Evolutionary conservation across 441 rosid species (phyloP), one percentile per base, ranked within the genome.

Genomic region (Breynia disticha): DNA sequence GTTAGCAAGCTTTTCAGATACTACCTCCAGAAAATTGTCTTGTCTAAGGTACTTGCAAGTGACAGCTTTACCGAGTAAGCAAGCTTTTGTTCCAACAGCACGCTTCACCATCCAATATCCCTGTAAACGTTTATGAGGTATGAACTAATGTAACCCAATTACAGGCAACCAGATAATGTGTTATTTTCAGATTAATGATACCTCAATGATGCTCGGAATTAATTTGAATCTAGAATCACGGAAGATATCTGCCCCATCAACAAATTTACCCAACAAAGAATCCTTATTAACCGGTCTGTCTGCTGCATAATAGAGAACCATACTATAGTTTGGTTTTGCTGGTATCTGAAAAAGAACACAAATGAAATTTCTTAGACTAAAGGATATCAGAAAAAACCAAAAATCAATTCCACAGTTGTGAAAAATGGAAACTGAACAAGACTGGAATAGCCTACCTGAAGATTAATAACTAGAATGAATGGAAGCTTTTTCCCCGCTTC

Each of bases 61-160:
- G 55, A 93, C 97, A 57, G 99, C 99, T 76, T 94, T 94, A 48
- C 99, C 99, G 53, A 89, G 69, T 44, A 89, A 67, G 71, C 97
- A 89, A 48, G 95, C 97, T 75, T 89, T 89, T 47, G 95, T 80
- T 61, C 95, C 97, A 67, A 89, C 97, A 0, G 95, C 94, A 21
- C 97, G 88, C 75, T 89, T 89, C 60, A 89, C 97, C 95, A 89
- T 89, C 94, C 95, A 86, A 45, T 86, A 89, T 53, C 95, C 97
- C 97, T 89, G 77, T 28, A 65, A 58, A 21, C 24, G 44, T 55
- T 48, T 1, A 55, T 18, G 7, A 63, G 41, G 35, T 35, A 62
- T 52, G 15, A 54, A 42, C 44, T 22, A 13, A 32, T 20, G 32
- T 24, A 24, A 24, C 32, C 7, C 32, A 24, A 2, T 7, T 2